Conservation (phyloP, 495 filamentous ascomycete genomes). For the Melanomma pulvis-pyrius region DNA sequence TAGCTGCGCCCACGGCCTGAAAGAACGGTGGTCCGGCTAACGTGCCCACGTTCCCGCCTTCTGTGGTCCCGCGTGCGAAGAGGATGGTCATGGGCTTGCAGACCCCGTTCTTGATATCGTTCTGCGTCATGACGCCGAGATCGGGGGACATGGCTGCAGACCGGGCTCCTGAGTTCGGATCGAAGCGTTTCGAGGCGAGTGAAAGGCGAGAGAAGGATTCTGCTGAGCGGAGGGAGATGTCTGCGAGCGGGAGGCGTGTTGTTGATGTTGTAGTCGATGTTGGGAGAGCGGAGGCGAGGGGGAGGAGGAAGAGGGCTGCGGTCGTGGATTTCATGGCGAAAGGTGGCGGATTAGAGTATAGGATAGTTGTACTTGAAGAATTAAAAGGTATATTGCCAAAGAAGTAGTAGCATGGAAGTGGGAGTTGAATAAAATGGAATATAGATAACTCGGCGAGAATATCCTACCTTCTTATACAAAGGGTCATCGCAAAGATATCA, state of each 20-base stretch:
- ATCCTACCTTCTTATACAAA: background rate
- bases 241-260: background rate
- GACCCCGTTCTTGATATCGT: slow-evolving; percentile 23
- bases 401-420: background rate
- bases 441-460: background rate
- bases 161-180: background rate
- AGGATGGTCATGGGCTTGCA: slow-evolving; percentile 44
- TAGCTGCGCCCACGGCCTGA: slow-evolving; percentile 27
- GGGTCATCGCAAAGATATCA: background rate
- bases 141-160: background rate
- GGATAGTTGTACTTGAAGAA: background rate
- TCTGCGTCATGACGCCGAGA: slow-evolving; percentile 23
- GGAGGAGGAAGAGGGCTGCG: background rate
- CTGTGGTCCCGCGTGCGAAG: slow-evolving; percentile 47
- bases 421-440: background rate
- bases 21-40: slow-evolving; percentile 43
- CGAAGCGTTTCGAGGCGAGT: background rate
- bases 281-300: background rate
- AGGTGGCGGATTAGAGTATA: background rate
- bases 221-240: slow-evolving; percentile 2
- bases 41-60: slow-evolving; percentile 45
- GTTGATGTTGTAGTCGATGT: too few species aligned
- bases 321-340: background rate
- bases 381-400: background rate
- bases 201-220: background rate